Percentiles rank a stretch among this genome's conserved stretches.
Evolutionary conservation across 306 rosid genomes (phyloP).

Genomic region (Echinosophora koreensis): DNA sequence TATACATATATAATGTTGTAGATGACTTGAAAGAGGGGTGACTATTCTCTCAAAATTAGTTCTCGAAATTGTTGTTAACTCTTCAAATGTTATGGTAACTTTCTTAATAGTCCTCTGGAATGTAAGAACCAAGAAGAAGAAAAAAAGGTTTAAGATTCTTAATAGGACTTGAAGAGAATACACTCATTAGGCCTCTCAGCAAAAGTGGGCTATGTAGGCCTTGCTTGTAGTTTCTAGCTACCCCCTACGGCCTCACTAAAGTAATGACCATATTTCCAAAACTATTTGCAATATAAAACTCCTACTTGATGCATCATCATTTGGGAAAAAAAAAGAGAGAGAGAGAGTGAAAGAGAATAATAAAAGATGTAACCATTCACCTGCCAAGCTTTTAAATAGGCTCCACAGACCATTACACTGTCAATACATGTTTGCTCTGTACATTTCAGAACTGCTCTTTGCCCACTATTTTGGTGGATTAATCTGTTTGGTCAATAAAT

Average conservation of each 20-base stretch:
- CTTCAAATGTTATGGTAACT: not conserved
- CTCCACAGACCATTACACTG: not conserved
- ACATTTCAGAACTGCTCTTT: not conserved
- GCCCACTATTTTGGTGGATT: not conserved
- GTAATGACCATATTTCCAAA: too few relatives aligned
- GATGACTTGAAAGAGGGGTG: not conserved
- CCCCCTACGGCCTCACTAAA: not conserved
- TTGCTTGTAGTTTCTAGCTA: not conserved
- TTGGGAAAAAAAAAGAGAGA: not conserved
- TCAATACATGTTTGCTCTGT: not conserved
- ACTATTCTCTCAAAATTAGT: not conserved
- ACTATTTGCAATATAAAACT: not conserved
- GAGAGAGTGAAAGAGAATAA: not conserved
- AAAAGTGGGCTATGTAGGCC: not conserved
- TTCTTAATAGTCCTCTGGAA: not conserved
- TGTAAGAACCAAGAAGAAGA: not conserved
- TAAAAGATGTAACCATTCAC: not conserved
- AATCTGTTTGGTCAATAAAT: not conserved
- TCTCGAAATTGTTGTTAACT: not conserved
- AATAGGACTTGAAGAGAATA: not conserved
- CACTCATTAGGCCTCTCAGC: not conserved
- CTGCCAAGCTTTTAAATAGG: not conserved
- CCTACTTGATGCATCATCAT: not conserved
- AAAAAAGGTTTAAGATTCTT: not conserved
- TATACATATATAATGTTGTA: not conserved